Percentiles rank a stretch among this genome's conserved stretches.
Conservation (phyloP, 345 rosid genomes). For the Hypericum perforatum region DNA sequence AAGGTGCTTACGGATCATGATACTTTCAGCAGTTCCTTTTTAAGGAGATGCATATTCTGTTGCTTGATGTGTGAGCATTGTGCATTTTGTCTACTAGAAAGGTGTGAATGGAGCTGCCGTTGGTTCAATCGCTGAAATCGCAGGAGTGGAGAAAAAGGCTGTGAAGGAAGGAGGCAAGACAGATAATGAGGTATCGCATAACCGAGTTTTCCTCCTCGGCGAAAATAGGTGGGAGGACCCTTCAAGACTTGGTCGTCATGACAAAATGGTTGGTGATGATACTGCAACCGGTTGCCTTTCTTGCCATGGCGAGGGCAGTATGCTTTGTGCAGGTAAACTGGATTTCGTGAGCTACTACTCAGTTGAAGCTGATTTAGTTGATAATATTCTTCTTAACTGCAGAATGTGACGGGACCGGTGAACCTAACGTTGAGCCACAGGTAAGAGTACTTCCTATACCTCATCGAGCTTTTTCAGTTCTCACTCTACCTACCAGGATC, state of each 20-base stretch:
- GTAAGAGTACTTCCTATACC: conserved; percentile 24
- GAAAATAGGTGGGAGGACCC: conserved; percentile 97
- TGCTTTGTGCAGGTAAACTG: conserved; percentile 63
- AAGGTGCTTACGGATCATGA: conserved; percentile 27
- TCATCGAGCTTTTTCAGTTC: background rate
- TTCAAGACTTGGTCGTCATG: conserved; percentile 44
- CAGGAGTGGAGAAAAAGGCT: conserved; percentile 34
- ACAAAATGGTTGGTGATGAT: conserved; percentile 16
- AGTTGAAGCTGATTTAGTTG: no score
- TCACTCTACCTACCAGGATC: background rate
- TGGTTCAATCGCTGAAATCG: conserved; percentile 39
- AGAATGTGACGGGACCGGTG: conserved; percentile 96
- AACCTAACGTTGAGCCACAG: conserved; percentile 88
- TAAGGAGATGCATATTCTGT: no score
- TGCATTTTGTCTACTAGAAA: conserved; percentile 24
- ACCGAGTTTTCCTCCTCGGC: conserved; percentile 80
- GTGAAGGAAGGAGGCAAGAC: conserved; percentile 33
- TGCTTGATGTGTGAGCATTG: background rate
- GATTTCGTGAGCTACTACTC: no score
- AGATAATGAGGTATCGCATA: conserved; percentile 34
- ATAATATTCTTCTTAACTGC: conserved; percentile 15
- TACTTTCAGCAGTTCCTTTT: background rate
- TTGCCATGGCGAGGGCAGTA: conserved; percentile 76
- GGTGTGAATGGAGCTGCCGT: conserved; percentile 51
- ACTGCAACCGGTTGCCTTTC: conserved; percentile 38